phyloP scores from a whole-genome alignment of 345 rosid genomes.

The Melastoma malabathricum region DNA sequence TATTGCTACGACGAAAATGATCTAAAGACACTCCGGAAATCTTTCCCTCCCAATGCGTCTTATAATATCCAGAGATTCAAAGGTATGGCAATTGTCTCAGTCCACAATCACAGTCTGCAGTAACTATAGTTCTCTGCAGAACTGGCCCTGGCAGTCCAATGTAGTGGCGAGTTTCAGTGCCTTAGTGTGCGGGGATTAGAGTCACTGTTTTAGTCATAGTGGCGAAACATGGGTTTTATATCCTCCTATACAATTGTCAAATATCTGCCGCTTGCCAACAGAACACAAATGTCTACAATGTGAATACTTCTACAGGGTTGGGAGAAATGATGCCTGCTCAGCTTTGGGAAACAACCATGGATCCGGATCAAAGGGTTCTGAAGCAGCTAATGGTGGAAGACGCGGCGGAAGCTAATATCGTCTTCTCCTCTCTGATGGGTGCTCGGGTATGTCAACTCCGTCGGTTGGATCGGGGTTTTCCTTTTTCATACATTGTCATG shows the following conservation, averaged over 20 bases:
- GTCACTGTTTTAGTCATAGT: too few species aligned
- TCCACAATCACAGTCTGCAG: too few species aligned
- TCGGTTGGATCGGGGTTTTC: too few species aligned
- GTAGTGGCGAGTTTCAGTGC: too few species aligned
- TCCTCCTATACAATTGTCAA: too few species aligned
- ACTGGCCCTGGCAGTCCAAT: too few species aligned
- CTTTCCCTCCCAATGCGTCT: conserved; percentile 76
- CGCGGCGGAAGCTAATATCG: conserved; percentile 57
- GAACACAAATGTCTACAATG: too few species aligned
- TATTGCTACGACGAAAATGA: conserved; percentile 81
- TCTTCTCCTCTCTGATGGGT: conserved; percentile 93
- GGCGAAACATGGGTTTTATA: too few species aligned
- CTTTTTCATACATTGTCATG: not conserved
- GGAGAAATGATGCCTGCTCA: conserved; percentile 99
- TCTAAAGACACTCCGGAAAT: conserved; percentile 37
- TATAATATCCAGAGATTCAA: conserved; percentile 92
- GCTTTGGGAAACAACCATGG: conserved; percentile 96
- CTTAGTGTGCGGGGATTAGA: too few species aligned
- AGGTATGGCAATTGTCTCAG: conserved; percentile 30
- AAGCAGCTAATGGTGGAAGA: conserved; percentile 78
- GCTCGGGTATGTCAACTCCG: conserved; percentile 39
- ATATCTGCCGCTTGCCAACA: too few species aligned
- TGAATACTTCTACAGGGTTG: conserved; percentile 41
- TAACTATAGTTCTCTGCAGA: too few species aligned
- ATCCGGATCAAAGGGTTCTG: conserved; percentile 69